Conservation (phyloP, 805 yeast genomes). For the Metschnikowia corniflorae region DNA sequence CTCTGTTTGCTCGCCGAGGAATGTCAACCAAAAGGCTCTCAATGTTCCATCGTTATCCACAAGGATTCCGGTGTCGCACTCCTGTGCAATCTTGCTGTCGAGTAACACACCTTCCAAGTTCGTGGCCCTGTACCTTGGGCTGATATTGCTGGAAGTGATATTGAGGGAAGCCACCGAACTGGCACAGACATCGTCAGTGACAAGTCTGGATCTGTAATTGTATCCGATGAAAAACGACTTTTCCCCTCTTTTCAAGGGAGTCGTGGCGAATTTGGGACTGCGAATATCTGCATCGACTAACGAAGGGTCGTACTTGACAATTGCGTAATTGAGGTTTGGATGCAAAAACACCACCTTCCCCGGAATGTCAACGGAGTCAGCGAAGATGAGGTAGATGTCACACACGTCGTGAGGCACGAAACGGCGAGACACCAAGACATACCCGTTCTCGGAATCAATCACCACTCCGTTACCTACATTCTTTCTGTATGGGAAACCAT, state of each 20-base stretch:
- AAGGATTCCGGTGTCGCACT: slow-evolving; percentile 76
- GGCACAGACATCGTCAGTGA: slow-evolving; percentile 70
- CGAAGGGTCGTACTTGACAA: slow-evolving; percentile 75
- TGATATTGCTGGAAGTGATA: slow-evolving; percentile 61
- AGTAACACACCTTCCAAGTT: slow-evolving; percentile 74
- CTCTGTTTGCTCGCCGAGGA: slow-evolving; percentile 69
- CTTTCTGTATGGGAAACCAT: slow-evolving; percentile 64
- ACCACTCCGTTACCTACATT: slow-evolving; percentile 73
- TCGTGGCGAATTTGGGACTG: slow-evolving; percentile 59
- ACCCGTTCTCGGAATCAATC: slow-evolving; percentile 76
- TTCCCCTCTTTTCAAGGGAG: slow-evolving; percentile 69
- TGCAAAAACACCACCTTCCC: slow-evolving; percentile 80
- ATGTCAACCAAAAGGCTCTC: slow-evolving; percentile 82
- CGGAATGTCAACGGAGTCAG: slow-evolving; percentile 79
- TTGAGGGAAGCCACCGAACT: slow-evolving; percentile 73
- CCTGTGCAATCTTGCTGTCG: slow-evolving; percentile 68
- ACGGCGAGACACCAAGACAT: slow-evolving; percentile 72
- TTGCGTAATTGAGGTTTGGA: slow-evolving; percentile 83
- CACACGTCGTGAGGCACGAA: slow-evolving; percentile 79
- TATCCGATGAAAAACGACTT: slow-evolving; percentile 76
- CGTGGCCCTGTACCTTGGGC: slow-evolving; percentile 84
- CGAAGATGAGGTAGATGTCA: slow-evolving; percentile 74
- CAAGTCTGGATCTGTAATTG: slow-evolving; percentile 64
- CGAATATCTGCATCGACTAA: slow-evolving; percentile 67
- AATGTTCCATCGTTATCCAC: slow-evolving; percentile 75